Percentiles rank a stretch among this genome's conserved stretches.
These are phyloP conservation scores for Fraxinus anomala DNA, from an alignment of 257 asterid genomes.

Conservation along the genomic window DNA sequence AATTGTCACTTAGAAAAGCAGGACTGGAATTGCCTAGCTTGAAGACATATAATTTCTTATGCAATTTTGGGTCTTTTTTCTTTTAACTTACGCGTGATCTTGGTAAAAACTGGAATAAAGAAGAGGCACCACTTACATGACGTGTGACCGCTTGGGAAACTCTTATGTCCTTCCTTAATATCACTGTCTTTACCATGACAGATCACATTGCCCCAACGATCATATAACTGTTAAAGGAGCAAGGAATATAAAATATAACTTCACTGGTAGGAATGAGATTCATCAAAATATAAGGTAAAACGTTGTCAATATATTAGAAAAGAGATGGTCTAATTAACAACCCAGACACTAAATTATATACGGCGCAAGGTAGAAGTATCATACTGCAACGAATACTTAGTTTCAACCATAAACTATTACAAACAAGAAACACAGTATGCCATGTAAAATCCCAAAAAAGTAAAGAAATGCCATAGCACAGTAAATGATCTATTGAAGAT, in stretches of 20 bases:
- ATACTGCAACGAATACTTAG: too few relatives aligned
- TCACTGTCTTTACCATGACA: conserved; percentile 47
- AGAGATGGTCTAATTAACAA: too few relatives aligned
- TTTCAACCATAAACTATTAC: too few relatives aligned
- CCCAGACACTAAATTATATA: too few relatives aligned
- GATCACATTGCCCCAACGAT: conserved; percentile 38
- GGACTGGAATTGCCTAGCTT: neutral
- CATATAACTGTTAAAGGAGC: conserved; percentile 1
- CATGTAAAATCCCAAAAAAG: too few relatives aligned
- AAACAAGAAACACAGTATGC: too few relatives aligned
- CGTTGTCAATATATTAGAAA: too few relatives aligned
- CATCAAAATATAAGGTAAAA: too few relatives aligned
- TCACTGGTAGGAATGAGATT: neutral
- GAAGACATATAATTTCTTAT: neutral
- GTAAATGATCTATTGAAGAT: too few relatives aligned
- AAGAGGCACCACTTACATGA: conserved; percentile 40
- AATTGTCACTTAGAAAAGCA: neutral
- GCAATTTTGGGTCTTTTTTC: neutral
- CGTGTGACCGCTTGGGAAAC: conserved; percentile 65
- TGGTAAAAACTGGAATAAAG: conserved; percentile 4
- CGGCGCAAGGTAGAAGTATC: too few relatives aligned
- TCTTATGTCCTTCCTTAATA: conserved; percentile 64
- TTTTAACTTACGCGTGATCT: neutral
- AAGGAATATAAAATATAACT: conserved; percentile 10
- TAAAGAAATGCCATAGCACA: too few relatives aligned